Percentiles rank a stretch among this genome's conserved stretches.
phyloP scores from a whole-genome alignment of 2,329 filamentous ascomycete species.

The Sporothrix euskadiensis region DNA sequence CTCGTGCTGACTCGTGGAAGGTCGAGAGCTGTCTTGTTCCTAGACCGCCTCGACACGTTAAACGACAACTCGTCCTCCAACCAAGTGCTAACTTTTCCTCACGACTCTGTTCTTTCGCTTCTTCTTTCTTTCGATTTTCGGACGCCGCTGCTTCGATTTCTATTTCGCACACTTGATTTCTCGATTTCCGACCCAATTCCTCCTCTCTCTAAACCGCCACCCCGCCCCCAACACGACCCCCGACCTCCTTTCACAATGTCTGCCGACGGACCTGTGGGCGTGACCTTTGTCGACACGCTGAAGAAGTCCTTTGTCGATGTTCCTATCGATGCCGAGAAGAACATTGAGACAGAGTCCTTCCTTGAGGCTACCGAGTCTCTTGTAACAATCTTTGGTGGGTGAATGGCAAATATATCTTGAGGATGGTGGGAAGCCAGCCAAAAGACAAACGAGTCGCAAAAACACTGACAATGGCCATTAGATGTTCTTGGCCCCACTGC shows the following conservation, averaged over 20 bases:
- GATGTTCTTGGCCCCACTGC: conserved; percentile 69
- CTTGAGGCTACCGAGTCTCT: conserved; percentile 87
- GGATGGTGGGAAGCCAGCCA: too few species aligned
- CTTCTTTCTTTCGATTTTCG: background rate
- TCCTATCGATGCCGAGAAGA: conserved; percentile 72
- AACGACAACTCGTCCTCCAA: background rate
- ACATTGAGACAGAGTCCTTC: conserved; percentile 80
- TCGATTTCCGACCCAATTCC: background rate
- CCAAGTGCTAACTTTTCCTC: background rate
- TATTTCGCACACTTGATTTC: background rate
- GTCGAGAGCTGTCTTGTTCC: conserved; percentile 1
- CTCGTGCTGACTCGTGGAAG: background rate
- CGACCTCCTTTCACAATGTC: conserved; percentile 46
- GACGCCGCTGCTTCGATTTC: background rate
- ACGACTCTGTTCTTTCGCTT: background rate
- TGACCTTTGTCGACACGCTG: conserved; percentile 83
- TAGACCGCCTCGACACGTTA: background rate
- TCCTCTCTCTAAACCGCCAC: background rate
- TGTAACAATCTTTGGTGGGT: conserved; percentile 78
- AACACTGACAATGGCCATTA: conserved; percentile 36
- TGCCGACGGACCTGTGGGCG: conserved; percentile 58
- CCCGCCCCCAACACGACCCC: background rate
- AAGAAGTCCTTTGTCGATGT: conserved; percentile 84
- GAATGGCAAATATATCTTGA: too few species aligned
- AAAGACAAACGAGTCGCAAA: background rate